Evolutionary conservation across 2,329 filamentous ascomycete species (phyloP).

Genomic region (Delphinella strobiligena): DNA sequence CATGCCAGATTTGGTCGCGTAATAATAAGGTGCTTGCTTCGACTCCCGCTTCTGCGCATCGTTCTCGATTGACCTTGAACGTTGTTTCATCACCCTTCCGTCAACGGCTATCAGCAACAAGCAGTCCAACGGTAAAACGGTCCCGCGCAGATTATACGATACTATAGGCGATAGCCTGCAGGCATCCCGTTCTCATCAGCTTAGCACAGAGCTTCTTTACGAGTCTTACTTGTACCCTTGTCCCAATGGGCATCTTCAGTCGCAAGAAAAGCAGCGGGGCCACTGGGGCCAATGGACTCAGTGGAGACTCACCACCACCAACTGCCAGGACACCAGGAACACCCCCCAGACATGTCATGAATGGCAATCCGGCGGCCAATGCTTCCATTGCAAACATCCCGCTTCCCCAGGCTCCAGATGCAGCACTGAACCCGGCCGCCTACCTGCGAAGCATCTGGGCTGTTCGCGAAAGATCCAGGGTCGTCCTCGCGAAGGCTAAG

Average conservation of each 20-base stretch:
- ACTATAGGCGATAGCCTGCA: background rate
- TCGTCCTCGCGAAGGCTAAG: conserved; percentile 66
- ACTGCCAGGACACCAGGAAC: conserved; percentile 2
- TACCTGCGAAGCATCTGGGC: conserved; percentile 85
- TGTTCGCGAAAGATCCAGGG: conserved; percentile 64
- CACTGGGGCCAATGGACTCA: conserved; percentile 10
- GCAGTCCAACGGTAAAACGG: too few species aligned
- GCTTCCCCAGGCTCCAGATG: conserved; percentile 76
- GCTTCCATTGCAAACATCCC: conserved; percentile 50
- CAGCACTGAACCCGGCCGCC: conserved; percentile 72
- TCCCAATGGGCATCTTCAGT: conserved; percentile 40
- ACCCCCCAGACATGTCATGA: conserved; percentile 4
- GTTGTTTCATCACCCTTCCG: too few species aligned
- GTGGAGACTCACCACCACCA: conserved; percentile 4
- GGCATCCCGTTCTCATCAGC: background rate
- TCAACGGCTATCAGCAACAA: too few species aligned
- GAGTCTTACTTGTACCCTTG: background rate
- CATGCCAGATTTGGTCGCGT: background rate
- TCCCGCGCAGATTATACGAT: background rate
- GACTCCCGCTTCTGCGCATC: too few species aligned
- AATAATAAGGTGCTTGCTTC: too few species aligned
- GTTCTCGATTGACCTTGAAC: too few species aligned
- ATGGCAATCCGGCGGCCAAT: conserved; percentile 26
- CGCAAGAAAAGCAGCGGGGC: conserved; percentile 33
- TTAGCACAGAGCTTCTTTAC: background rate